Evolutionary conservation across 805 yeast species (phyloP), one percentile per base, ranked within the genome.

Genomic region (Starmera caribaea): DNA sequence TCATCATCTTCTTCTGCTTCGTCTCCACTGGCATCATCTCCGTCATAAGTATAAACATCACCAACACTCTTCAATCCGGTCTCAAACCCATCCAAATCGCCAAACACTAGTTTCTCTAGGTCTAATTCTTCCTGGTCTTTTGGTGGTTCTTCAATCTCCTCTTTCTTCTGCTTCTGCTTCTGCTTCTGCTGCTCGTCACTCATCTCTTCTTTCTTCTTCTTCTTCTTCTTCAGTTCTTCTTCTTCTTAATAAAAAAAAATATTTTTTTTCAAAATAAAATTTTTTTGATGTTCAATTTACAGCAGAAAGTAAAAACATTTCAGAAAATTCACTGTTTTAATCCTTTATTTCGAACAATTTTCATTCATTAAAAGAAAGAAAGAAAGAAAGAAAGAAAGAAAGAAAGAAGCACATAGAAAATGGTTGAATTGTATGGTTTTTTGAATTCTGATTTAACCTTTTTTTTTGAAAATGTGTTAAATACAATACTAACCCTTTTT

Each of bases 71-170:
- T 76, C 53, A 86, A 65, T 43, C 79, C 81, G 28, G 59, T 54
- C 51, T 79, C 84, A 62, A 83, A 81, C 27, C 90, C 82, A 40
- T 76, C 82, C 4, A 70, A 50, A 56, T 92, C 97, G 13, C 98
- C 97, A 62, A 92, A 89, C 4, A 92, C 95, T 12, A 86, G 68
- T 57, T 75, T 83, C 46, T 89, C 95, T 38, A 92, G 71, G 41
- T 65, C 72, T 34, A 79, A 50, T 59, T 92, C 98, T 57, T 87
- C 96, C 38, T 74, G 81, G 57, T 85, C 94, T 49, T 92, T 90
- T 28, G 81, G 82, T 13, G 87, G 82, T 2, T 43, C 41, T 2
- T 38, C 46, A 29, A 49, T 41, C n/a, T 47, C 52, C 34, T 43
- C 37, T 21, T 41, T 43, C 6, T 16, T 15, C 13, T 16, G 7